Evolutionary conservation across 192 early-diverging fungal genomes (phyloP).

Genomic region (Mycoemilia scoparia): DNA sequence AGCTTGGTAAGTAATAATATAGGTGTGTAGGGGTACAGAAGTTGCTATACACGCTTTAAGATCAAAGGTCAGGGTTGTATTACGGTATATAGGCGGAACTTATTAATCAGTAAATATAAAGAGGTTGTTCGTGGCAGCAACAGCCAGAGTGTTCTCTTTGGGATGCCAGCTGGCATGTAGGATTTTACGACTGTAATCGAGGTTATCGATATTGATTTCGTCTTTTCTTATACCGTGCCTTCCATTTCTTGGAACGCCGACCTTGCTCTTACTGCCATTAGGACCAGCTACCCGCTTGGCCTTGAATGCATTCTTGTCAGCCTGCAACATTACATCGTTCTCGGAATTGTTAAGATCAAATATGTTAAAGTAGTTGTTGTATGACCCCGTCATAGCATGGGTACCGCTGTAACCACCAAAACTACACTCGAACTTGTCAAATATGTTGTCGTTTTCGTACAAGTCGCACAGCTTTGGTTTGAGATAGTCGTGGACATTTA

Average conservation of each 20-base stretch:
- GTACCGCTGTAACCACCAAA: constrained; percentile 88
- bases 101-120: constrained; percentile 66
- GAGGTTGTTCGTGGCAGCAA: constrained; percentile 98
- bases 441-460: constrained; percentile 99
- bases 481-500: constrained; percentile 92
- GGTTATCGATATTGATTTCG: constrained; percentile 65
- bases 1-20: too few relatives aligned
- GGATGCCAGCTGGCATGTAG: constrained; percentile 98
- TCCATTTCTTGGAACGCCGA: constrained; percentile 34
- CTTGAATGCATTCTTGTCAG: constrained; percentile 95
- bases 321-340: constrained; percentile 76
- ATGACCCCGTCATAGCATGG: constrained; percentile 91
- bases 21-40: too few relatives aligned
- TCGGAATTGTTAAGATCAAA: constrained; percentile 64
- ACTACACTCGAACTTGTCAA: constrained; percentile 99
- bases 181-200: constrained; percentile 95
- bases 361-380: constrained; percentile 98
- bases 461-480: constrained; percentile 92
- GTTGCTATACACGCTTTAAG: too few relatives aligned
- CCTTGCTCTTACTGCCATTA: constrained; percentile 31
- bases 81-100: too few relatives aligned
- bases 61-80: too few relatives aligned
- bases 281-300: constrained; percentile 64
- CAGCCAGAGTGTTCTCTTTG: constrained; percentile 88
- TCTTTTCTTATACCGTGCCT: constrained; percentile 40